These are phyloP conservation scores for Thalassiosira profunda DNA, from an alignment of 108 stramenopile genomes.

Conservation along the genomic window DNA sequence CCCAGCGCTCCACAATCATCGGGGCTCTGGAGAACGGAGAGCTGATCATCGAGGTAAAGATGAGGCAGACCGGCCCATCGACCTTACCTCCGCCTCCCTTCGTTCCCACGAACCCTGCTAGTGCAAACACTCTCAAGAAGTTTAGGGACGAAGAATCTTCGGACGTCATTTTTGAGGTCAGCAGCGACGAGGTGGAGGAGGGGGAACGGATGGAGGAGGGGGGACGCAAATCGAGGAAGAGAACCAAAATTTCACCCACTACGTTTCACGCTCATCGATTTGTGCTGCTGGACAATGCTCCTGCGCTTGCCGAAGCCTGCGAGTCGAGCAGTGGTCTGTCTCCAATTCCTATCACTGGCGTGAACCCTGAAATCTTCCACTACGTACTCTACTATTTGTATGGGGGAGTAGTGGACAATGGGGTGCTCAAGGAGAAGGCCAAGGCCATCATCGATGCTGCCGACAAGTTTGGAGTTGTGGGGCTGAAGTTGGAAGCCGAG, in stretches of 20 bases:
- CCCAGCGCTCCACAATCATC: neutral
- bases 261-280: neutral
- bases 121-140: neutral
- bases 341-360: conserved; percentile 8
- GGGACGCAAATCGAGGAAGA: neutral
- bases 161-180: conserved; percentile 1
- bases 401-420: conserved; percentile 1
- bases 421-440: conserved; percentile 5
- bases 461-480: conserved; percentile 14
- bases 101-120: neutral
- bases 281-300: neutral
- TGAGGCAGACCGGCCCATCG: too few relatives aligned
- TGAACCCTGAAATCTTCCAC: conserved; percentile 7
- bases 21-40: neutral
- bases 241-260: neutral
- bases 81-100: too few relatives aligned
- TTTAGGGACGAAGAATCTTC: neutral
- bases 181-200: neutral
- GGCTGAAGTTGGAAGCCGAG: conserved; percentile 21
- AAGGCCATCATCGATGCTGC: conserved; percentile 8
- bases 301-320: conserved; percentile 14
- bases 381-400: conserved; percentile 12
- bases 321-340: neutral
- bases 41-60: neutral
- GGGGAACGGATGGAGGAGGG: neutral